Conservation (phyloP, 495 filamentous ascomycete genomes). For the Neurospora discreta region DNA sequence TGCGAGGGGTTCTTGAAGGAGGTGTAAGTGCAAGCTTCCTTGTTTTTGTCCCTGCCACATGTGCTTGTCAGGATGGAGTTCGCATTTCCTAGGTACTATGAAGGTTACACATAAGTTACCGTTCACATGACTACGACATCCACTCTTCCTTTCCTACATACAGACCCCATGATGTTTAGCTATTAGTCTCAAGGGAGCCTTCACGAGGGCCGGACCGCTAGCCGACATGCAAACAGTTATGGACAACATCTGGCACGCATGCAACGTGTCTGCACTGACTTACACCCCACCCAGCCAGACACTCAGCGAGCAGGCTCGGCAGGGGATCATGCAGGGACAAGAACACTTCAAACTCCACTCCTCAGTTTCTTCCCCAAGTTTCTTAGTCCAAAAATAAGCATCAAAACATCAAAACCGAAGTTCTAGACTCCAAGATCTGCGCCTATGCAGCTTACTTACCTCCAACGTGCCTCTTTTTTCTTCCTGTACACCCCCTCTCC, state of each 20-base stretch:
- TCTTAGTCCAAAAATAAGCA: neutral
- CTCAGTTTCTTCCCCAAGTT: neutral
- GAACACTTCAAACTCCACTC: neutral
- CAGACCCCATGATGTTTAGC: neutral
- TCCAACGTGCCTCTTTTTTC: too few species aligned
- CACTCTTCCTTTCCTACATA: neutral
- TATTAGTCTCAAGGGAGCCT: neutral
- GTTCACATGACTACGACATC: neutral
- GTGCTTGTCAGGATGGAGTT: neutral
- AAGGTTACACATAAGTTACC: neutral
- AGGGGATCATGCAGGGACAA: neutral
- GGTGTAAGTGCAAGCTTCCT: constrained; percentile 32
- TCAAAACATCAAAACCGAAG: neutral
- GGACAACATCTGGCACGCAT: neutral
- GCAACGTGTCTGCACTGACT: neutral
- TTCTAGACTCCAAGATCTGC: neutral
- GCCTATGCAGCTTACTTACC: neutral
- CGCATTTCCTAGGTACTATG: neutral
- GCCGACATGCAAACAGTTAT: neutral
- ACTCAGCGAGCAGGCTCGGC: neutral
- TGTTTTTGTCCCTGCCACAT: neutral
- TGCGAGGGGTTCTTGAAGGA: constrained; percentile 45
- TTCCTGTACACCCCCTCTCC: neutral
- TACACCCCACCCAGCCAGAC: neutral
- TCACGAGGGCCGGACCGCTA: neutral